Conservation (phyloP, 768 basidiomycete species). For the Exidia glandulosa region DNA sequence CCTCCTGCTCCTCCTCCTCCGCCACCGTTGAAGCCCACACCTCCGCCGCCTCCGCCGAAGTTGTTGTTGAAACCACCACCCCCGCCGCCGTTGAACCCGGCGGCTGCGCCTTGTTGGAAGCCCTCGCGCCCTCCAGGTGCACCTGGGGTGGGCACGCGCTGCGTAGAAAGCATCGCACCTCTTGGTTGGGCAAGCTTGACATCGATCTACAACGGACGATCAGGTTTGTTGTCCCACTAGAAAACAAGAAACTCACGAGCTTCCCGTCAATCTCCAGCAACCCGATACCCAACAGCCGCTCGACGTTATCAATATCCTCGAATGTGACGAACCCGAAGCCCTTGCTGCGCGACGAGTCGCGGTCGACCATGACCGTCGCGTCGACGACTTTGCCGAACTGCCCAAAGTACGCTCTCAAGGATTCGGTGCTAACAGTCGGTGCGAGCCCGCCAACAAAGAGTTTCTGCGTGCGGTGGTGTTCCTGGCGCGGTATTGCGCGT, state of each 20-base stretch:
- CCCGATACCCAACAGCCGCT: slow-evolving; percentile 78
- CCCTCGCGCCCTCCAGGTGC: slow-evolving; percentile 16
- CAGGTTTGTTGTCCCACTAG: background rate
- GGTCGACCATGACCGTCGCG: slow-evolving; percentile 97
- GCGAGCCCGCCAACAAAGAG: slow-evolving; percentile 94
- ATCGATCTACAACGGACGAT: slow-evolving; percentile 56
- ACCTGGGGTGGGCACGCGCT: slow-evolving; percentile 28
- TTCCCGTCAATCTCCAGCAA: slow-evolving; percentile 93
- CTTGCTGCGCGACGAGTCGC: slow-evolving; percentile 88
- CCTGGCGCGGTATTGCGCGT: slow-evolving; percentile 92
- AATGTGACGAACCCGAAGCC: slow-evolving; percentile 98
- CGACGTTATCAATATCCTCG: slow-evolving; percentile 74
- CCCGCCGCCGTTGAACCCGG: slow-evolving; percentile 12
- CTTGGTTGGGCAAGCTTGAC: slow-evolving; percentile 94
- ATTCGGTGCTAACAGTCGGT: slow-evolving; percentile 84
- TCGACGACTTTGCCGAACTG: slow-evolving; percentile 95
- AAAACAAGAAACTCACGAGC: slow-evolving; percentile 45
- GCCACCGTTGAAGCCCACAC: slow-evolving; percentile 13
- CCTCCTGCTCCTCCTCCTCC: slow-evolving; percentile 21
- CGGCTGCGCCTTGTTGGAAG: slow-evolving; percentile 15
- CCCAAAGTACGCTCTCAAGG: slow-evolving; percentile 85
- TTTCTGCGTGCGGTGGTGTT: slow-evolving; percentile 87
- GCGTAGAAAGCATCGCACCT: slow-evolving; percentile 18
- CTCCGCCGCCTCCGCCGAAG: background rate
- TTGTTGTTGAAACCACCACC: slow-evolving; percentile 14